Conservation (phyloP, 2,329 filamentous ascomycete species). For the Fusarium ramigenum region DNA sequence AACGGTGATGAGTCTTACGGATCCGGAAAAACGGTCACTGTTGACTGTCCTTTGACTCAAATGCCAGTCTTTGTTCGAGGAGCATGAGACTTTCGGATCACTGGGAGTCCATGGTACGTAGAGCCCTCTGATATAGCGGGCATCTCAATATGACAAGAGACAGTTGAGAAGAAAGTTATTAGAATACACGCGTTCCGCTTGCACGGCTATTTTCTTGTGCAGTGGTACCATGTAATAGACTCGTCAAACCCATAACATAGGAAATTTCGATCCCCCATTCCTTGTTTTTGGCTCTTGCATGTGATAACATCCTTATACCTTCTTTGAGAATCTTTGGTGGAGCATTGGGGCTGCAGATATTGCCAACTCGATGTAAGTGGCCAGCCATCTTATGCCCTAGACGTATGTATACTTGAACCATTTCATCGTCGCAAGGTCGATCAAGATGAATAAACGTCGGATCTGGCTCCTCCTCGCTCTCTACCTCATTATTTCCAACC, state of each 20-base stretch:
- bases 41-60: slow-evolving; percentile 5
- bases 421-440: slow-evolving; percentile 34
- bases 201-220: neutral
- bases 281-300: neutral
- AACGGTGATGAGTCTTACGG: neutral
- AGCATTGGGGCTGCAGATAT: slow-evolving; percentile 19
- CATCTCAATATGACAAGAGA: neutral
- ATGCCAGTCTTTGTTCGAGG: slow-evolving; percentile 13
- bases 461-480: slow-evolving; percentile 15
- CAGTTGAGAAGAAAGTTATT: neutral
- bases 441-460: slow-evolving; percentile 25
- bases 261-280: slow-evolving; percentile 12
- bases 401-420: slow-evolving; percentile 30
- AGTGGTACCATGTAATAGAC: neutral
- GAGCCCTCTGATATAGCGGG: neutral
- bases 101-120: neutral
- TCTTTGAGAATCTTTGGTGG: slow-evolving; percentile 26
- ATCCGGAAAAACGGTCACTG: neutral
- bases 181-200: neutral
- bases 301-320: slow-evolving; percentile 21
- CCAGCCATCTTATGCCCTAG: slow-evolving; percentile 29
- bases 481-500: neutral
- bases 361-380: slow-evolving; percentile 16
- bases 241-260: neutral
- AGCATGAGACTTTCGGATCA: neutral